Percentiles rank a stretch among this genome's conserved stretches.
These are phyloP conservation scores for Rhododendron ferrugineum DNA, from an alignment of 148 eudicot species.

Conservation along the genomic window DNA sequence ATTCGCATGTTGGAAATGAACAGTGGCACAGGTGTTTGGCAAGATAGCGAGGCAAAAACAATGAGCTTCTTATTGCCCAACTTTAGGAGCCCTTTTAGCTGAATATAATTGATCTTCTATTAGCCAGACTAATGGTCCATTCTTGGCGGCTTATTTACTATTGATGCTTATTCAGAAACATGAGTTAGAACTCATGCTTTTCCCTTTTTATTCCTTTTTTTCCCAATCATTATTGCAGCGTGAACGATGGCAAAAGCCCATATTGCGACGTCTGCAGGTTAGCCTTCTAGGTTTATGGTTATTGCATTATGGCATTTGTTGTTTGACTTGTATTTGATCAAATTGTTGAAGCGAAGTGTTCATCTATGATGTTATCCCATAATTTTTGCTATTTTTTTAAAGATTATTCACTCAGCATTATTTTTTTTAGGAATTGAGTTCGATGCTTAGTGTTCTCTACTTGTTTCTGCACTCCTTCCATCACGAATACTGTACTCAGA, in stretches of 20 bases:
- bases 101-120: background rate
- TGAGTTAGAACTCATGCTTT: background rate
- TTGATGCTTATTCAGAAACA: background rate
- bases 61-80: background rate
- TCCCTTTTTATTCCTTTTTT: conserved; percentile 3
- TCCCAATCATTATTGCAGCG: conserved; percentile 46
- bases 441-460: background rate
- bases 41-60: background rate
- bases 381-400: background rate
- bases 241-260: conserved; percentile 82
- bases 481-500: background rate
- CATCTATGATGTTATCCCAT: background rate
- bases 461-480: background rate
- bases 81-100: background rate
- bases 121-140: background rate
- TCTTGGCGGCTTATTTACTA: background rate
- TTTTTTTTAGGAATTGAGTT: background rate
- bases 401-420: background rate
- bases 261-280: conserved; percentile 94
- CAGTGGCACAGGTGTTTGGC: background rate
- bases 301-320: background rate
- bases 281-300: conserved; percentile 10
- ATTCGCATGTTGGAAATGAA: background rate
- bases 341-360: background rate
- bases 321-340: background rate